Evolutionary conservation across 305 asterid species (phyloP).

Genomic region (Fraxinus angustifolia): DNA sequence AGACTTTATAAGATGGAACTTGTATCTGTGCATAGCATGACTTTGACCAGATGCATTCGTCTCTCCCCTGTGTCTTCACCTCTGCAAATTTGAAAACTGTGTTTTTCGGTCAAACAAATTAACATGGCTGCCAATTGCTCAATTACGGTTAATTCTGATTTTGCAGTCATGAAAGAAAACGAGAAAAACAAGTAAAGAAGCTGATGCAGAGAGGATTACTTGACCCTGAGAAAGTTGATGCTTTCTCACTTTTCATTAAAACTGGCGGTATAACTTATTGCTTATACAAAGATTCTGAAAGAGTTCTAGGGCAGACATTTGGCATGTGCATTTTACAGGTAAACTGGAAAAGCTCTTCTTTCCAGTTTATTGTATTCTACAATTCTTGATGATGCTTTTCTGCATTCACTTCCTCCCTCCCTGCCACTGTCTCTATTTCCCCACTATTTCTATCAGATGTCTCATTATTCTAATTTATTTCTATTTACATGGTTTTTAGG

Average conservation of each 20-base stretch:
- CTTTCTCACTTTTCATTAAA: constrained; percentile 68
- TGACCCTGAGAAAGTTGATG: constrained; percentile 70
- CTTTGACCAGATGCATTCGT: not conserved
- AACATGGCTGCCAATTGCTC: not conserved
- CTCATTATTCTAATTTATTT: constrained; percentile 8
- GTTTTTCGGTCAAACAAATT: not conserved
- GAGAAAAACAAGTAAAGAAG: constrained; percentile 74
- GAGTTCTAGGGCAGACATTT: constrained; percentile 86
- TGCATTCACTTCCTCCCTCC: not conserved
- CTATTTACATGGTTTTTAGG: constrained; percentile 37
- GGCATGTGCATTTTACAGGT: constrained; percentile 99
- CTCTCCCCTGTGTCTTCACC: not conserved
- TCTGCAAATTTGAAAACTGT: constrained; percentile 1
- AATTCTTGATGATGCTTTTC: not conserved
- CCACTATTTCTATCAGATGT: not conserved
- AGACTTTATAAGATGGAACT: not conserved
- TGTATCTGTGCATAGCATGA: not conserved
- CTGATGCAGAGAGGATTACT: constrained; percentile 52
- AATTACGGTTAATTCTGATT: constrained; percentile 7
- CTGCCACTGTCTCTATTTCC: not conserved
- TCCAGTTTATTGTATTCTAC: not conserved
- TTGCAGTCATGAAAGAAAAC: constrained; percentile 69
- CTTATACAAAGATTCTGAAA: constrained; percentile 80
- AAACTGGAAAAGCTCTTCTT: constrained; percentile 3
- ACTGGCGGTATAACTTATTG: constrained; percentile 71